phyloP scores from a whole-genome alignment of 2,329 filamentous ascomycete genomes.

The Botrytis sinoallii region DNA sequence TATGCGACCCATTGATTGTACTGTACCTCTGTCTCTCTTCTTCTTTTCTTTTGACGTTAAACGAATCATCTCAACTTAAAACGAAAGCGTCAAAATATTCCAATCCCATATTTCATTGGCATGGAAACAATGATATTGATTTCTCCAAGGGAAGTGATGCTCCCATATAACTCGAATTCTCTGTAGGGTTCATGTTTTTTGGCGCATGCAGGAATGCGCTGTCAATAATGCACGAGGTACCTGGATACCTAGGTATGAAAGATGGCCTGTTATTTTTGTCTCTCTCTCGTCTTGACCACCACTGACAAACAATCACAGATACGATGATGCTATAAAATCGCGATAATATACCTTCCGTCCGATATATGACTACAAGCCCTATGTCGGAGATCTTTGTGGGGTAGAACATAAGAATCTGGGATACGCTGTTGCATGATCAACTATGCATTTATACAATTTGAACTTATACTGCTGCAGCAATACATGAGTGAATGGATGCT shows the following conservation, averaged over 20 bases:
- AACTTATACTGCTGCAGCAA: neutral
- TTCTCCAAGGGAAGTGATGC: constrained; percentile 14
- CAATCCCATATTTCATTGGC: neutral
- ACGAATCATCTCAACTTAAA: constrained; percentile 11
- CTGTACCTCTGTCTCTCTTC: constrained; percentile 3
- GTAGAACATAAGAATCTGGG: neutral
- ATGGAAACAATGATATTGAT: constrained; percentile 10
- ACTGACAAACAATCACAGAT: constrained; percentile 30
- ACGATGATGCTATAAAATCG: neutral
- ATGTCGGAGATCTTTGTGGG: constrained; percentile 17
- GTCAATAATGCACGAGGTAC: constrained; percentile 30
- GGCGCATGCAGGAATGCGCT: constrained; percentile 33
- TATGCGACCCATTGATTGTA: constrained; percentile 15
- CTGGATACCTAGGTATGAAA: constrained; percentile 17
- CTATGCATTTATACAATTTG: constrained; percentile 1
- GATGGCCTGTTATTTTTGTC: constrained; percentile 21
- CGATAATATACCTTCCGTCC: constrained; percentile 13
- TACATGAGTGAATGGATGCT: neutral
- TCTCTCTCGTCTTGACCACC: constrained; percentile 18
- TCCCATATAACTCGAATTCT: constrained; percentile 23
- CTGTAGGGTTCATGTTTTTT: constrained; percentile 26
- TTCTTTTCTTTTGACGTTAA: constrained; percentile 14
- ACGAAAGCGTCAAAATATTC: neutral
- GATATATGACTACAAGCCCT: constrained; percentile 13
- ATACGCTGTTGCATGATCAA: constrained; percentile 8